phyloP scores from a whole-genome alignment of 1,284 basidiomycete genomes.

The Uromyces viciae-fabae region DNA sequence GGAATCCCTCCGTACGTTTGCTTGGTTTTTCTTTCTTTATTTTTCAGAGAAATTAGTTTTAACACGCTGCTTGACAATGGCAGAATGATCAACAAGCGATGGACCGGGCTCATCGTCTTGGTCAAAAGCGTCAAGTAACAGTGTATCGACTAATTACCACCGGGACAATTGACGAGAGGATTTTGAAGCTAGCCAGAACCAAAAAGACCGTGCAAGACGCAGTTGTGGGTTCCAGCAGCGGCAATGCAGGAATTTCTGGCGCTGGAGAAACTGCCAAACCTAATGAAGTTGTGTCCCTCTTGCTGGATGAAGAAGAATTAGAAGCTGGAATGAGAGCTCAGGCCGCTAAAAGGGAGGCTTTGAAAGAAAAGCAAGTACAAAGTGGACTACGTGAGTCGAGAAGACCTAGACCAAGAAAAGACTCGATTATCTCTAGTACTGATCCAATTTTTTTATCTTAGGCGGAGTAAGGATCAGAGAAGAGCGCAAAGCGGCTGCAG shows the following conservation, averaged over 20 bases:
- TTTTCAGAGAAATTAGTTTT: not conserved
- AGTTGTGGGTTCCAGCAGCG: constrained; percentile 84
- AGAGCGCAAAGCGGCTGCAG: constrained; percentile 36
- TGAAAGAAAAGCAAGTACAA: constrained; percentile 44
- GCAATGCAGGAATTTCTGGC: constrained; percentile 37
- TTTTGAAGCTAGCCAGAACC: constrained; percentile 85
- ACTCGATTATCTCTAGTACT: not conserved
- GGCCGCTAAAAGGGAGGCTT: constrained; percentile 51
- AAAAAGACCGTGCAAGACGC: constrained; percentile 89
- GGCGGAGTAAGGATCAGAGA: constrained; percentile 39
- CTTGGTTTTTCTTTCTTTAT: not conserved
- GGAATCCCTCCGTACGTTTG: constrained; percentile 75
- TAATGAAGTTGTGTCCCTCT: constrained; percentile 91
- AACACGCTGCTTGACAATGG: too few relatives aligned
- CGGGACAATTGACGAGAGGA: constrained; percentile 97
- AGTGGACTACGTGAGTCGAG: constrained; percentile 42
- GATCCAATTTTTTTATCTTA: not conserved
- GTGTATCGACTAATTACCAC: constrained; percentile 95
- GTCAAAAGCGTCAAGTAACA: constrained; percentile 97
- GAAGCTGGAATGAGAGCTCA: constrained; percentile 49
- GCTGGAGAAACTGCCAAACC: constrained; percentile 71
- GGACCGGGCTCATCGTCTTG: constrained; percentile 97
- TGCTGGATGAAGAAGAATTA: constrained; percentile 83
- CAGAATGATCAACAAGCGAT: constrained; percentile 95
- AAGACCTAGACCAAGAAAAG: not conserved